Conservation (phyloP, 345 rosid species). For the Litchi chinensis region DNA sequence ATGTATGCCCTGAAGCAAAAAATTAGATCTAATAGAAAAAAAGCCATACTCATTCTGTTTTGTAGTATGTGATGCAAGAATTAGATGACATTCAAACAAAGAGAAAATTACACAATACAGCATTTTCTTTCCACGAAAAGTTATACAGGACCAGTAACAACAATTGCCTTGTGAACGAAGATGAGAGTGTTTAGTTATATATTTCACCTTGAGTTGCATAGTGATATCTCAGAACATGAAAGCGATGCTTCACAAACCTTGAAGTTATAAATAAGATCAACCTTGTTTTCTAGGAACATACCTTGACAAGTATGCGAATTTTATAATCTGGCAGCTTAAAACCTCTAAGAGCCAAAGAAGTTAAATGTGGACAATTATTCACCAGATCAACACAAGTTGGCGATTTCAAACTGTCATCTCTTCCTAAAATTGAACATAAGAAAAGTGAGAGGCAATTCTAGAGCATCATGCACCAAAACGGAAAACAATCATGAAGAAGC, state of each 20-base stretch:
- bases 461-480: constrained; percentile 7
- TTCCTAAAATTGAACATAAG: constrained; percentile 44
- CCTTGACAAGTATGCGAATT: constrained; percentile 69
- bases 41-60: neutral
- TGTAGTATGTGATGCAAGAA: neutral
- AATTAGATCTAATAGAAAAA: neutral
- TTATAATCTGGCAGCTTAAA: constrained; percentile 69
- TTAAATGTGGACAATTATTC: constrained; percentile 66
- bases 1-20: neutral
- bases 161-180: neutral
- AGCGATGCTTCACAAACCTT: neutral
- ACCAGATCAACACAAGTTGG: constrained; percentile 71
- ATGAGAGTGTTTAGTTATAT: neutral
- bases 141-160: neutral
- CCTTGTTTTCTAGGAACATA: constrained; percentile 24
- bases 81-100: neutral
- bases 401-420: constrained; percentile 64
- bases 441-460: constrained; percentile 26
- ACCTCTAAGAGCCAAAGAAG: constrained; percentile 80
- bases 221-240: neutral
- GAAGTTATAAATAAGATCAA: constrained; percentile 13
- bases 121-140: neutral
- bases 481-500: constrained; percentile 24
- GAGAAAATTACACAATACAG: neutral
- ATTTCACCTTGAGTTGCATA: neutral